A percentile compares a stretch with the other conserved stretches of the same genome.
Conservation (phyloP, 2,329 filamentous ascomycete genomes). For the Fusarium nanum region DNA sequence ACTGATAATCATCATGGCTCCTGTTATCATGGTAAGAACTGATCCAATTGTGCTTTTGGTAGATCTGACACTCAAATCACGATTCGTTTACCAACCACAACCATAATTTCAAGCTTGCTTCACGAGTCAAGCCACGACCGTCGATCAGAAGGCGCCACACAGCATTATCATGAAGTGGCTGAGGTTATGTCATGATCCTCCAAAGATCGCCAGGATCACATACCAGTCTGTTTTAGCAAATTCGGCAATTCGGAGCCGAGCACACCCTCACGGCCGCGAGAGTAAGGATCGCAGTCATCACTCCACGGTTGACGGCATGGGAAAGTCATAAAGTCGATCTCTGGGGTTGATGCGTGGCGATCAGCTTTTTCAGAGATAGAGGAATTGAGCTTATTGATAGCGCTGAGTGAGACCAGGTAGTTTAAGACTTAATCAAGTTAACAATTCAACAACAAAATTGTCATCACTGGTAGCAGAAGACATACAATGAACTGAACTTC, state of each 20-base stretch:
- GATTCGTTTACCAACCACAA: neutral
- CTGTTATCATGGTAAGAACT: neutral
- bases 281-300: neutral
- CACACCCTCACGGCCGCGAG: conserved; percentile 16
- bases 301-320: conserved; percentile 11
- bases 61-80: neutral
- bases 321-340: conserved; percentile 14
- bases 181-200: conserved; percentile 1
- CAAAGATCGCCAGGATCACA: conserved; percentile 10
- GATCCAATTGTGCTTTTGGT: too few relatives aligned
- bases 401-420: neutral
- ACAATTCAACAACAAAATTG: neutral
- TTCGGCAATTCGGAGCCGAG: conserved; percentile 29
- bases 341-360: neutral
- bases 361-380: neutral
- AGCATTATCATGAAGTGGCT: neutral
- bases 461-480: neutral
- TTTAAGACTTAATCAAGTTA: neutral
- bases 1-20: neutral
- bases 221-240: neutral
- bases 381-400: conserved; percentile 4
- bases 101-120: neutral
- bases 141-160: neutral
- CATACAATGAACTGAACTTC: neutral
- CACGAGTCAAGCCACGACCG: neutral